Base-by-base conservation (phyloP, 441 rosid species). In the Populus tomentosa region DNA sequence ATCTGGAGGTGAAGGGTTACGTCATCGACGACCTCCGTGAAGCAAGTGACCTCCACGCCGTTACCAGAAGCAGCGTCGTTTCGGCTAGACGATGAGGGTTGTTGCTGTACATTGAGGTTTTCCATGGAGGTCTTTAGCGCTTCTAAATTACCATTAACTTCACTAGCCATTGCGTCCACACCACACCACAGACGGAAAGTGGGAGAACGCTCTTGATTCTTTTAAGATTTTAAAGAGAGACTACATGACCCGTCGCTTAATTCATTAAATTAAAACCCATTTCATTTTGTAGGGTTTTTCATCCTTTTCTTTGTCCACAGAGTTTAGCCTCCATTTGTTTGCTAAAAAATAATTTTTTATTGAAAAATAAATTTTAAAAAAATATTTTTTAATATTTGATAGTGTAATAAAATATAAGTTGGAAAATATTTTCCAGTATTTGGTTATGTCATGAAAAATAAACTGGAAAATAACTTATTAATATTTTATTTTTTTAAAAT, bases 1-100 rank as follows among this genome's bases (percentile, higher is more conserved):
- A 90, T 84, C 83, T 93, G 97, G 82, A 89, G 89, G 64, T 92
- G 85, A 78, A 94, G 86, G 42, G 95, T 86, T 56, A 83, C 83
- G 24, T 89, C 92, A 38, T 91, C 91, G 63, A 85, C 85, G 66
- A 86, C 81, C 78, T 94, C 97, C 5, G 85, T 82, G 80, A 92
- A 92, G 85, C 89, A 89, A 0, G 86, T 85, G 71, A 94, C 79
- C 85, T 84, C 85, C 72, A 85, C 75, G 5, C 28, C 35, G 23
- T 50, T 68, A 26, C 18, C 69, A 26, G 64, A 1, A 69, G 23
- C 26, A 62, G 7, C 56, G 10, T 67, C 63, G 2, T 26, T 33
- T 40, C 23, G 71, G 8, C 38, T 36, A 28, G 77, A 69, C 26
- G 68, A 67, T 13, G 76, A 61, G 7, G 69, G 16, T 18, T 42